These are phyloP conservation scores for Zoysia matrella DNA, from an alignment of 202 grass and related monocot species.

Conservation along the genomic window DNA sequence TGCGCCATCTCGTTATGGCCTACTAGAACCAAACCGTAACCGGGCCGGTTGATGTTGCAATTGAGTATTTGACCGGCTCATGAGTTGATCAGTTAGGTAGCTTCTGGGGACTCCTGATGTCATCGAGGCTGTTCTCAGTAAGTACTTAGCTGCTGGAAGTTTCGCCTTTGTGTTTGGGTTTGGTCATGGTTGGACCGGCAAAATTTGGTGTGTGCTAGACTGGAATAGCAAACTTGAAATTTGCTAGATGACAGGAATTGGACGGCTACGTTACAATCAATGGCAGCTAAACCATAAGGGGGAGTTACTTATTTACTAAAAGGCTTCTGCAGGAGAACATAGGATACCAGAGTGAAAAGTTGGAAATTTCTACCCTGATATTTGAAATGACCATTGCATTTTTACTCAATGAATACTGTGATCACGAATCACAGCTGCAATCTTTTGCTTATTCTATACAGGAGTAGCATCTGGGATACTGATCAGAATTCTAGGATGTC, in stretches of 20 bases:
- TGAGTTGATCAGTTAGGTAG: not conserved
- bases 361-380: not conserved
- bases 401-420: not conserved
- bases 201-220: not conserved
- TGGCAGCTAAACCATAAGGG: not conserved
- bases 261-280: not conserved
- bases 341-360: not conserved
- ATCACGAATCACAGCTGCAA: not conserved
- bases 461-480: not conserved
- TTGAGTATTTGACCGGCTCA: not conserved
- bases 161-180: not conserved
- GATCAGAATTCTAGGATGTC: not conserved
- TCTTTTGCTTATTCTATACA: conserved; percentile 1
- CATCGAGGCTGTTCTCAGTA: not conserved
- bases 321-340: not conserved
- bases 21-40: not conserved
- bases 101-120: not conserved
- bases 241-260: not conserved
- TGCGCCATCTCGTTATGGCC: not conserved
- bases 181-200: too few species aligned
- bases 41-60: not conserved
- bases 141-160: not conserved
- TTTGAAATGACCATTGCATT: not conserved
- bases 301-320: not conserved
- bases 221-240: not conserved